These are phyloP conservation scores for Globisporangium orthogonon DNA, from an alignment of 352 stramenopile genomes.

Conservation along the genomic window DNA sequence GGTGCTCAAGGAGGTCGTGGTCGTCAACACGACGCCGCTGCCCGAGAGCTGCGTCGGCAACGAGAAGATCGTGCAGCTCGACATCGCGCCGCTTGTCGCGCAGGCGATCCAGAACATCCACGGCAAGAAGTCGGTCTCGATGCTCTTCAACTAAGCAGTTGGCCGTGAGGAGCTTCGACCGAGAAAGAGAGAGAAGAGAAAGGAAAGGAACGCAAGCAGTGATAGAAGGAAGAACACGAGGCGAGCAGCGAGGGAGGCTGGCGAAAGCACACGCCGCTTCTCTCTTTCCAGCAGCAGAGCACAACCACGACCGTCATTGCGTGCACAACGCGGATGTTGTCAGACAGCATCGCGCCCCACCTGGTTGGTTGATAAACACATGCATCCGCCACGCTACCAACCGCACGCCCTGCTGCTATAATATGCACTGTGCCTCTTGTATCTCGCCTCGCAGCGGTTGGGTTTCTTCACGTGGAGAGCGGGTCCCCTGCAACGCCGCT, in stretches of 20 bases:
- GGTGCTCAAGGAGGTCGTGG: constrained; percentile 88
- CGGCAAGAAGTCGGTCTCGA: constrained; percentile 99
- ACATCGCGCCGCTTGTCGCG: constrained; percentile 96
- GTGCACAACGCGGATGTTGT: background rate
- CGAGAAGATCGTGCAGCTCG: constrained; percentile 97
- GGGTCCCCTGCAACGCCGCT: background rate
- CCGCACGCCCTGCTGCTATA: background rate
- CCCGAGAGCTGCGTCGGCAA: constrained; percentile 89
- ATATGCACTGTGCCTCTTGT: background rate
- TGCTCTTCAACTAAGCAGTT: constrained; percentile 96
- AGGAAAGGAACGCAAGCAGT: too few relatives aligned
- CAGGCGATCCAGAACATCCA: constrained; percentile 99
- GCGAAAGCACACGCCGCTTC: too few relatives aligned
- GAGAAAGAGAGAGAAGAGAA: too few relatives aligned
- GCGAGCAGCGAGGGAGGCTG: too few relatives aligned
- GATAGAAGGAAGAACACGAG: too few relatives aligned
- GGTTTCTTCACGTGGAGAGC: background rate
- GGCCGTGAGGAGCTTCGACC: background rate
- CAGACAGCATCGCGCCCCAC: background rate
- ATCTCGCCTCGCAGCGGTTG: too few relatives aligned
- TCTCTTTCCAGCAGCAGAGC: too few relatives aligned
- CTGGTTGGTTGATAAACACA: background rate
- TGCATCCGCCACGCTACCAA: background rate
- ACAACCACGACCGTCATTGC: background rate
- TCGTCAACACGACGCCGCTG: constrained; percentile 87